Evolutionary conservation across 306 rosid genomes (phyloP).

Genomic region (Comarum palustre): DNA sequence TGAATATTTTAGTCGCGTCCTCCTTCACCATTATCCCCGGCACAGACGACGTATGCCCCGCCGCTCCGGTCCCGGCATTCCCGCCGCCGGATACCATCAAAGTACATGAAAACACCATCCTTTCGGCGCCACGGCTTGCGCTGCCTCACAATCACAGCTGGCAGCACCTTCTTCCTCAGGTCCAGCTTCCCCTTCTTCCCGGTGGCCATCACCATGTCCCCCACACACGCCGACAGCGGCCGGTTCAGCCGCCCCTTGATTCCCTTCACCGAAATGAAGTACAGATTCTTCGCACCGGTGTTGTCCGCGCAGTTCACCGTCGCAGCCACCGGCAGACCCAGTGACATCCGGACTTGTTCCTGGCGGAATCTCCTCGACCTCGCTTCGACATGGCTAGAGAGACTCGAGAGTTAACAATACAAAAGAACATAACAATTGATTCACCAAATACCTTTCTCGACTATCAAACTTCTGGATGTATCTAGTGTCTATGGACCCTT

Average conservation of each 20-base stretch:
- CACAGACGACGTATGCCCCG: slow-evolving; percentile 31
- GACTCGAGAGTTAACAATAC: no score
- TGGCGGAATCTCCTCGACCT: slow-evolving; percentile 60
- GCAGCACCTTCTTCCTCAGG: slow-evolving; percentile 59
- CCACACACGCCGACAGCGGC: slow-evolving; percentile 58
- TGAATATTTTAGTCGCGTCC: slow-evolving; percentile 71
- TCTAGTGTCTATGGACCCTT: no score
- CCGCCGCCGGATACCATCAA: slow-evolving; percentile 45
- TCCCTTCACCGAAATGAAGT: slow-evolving; percentile 48
- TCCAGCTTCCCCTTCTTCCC: slow-evolving; percentile 57
- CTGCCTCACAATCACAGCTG: slow-evolving; percentile 57
- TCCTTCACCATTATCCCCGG: slow-evolving; percentile 79
- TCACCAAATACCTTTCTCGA: no score
- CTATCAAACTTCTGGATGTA: no score
- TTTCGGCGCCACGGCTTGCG: slow-evolving; percentile 63
- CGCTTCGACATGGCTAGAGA: no score
- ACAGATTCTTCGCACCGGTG: slow-evolving; percentile 53
- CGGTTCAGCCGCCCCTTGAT: slow-evolving; percentile 56
- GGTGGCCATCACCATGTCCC: slow-evolving; percentile 63
- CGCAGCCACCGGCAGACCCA: slow-evolving; percentile 65
- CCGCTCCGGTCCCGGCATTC: slow-evolving; percentile 28
- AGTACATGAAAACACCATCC: slow-evolving; percentile 58
- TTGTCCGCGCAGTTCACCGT: slow-evolving; percentile 58
- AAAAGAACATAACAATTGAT: no score
- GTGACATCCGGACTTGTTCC: slow-evolving; percentile 65